These are phyloP conservation scores for Hirsutella minnesotensis DNA, from an alignment of 2,329 filamentous ascomycete species.

Conservation along the genomic window DNA sequence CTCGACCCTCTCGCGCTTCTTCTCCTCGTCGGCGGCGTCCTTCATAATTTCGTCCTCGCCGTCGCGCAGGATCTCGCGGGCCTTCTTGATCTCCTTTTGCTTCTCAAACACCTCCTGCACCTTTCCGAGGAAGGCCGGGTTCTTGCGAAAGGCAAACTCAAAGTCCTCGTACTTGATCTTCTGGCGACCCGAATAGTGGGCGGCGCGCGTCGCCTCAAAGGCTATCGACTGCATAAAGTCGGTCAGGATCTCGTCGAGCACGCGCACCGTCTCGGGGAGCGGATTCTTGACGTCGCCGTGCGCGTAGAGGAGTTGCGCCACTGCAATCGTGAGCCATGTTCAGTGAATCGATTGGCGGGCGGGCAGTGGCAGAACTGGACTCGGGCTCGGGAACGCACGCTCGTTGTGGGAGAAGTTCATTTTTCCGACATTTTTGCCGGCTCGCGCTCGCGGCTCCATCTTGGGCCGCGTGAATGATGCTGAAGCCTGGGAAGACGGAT, in stretches of 20 bases:
- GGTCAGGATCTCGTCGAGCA: slow-evolving; percentile 89
- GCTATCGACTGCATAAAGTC: slow-evolving; percentile 94
- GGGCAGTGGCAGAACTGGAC: neutral
- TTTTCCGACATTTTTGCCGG: slow-evolving; percentile 70
- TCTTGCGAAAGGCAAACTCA: slow-evolving; percentile 81
- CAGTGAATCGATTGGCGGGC: neutral
- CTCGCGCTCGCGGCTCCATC: slow-evolving; percentile 67
- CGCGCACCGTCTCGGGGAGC: slow-evolving; percentile 70
- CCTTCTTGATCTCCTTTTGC: slow-evolving; percentile 75
- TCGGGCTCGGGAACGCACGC: slow-evolving; percentile 33
- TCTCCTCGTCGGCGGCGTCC: slow-evolving; percentile 34
- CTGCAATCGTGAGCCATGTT: slow-evolving; percentile 25
- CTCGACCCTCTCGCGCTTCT: slow-evolving; percentile 21
- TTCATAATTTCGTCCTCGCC: slow-evolving; percentile 50
- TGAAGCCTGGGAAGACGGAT: too few species aligned
- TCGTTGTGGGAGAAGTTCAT: slow-evolving; percentile 69
- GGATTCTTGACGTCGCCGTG: slow-evolving; percentile 70
- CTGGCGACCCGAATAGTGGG: slow-evolving; percentile 75
- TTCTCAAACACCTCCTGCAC: slow-evolving; percentile 84
- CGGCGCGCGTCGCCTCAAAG: slow-evolving; percentile 77
- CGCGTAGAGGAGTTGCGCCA: slow-evolving; percentile 63
- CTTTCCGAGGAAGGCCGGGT: slow-evolving; percentile 74
- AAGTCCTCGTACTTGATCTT: slow-evolving; percentile 99
- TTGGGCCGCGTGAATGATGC: slow-evolving; percentile 14
- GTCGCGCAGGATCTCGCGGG: slow-evolving; percentile 63